phyloP scores from a whole-genome alignment of 345 rosid genomes.

The Eucalyptus guilfoylei region DNA sequence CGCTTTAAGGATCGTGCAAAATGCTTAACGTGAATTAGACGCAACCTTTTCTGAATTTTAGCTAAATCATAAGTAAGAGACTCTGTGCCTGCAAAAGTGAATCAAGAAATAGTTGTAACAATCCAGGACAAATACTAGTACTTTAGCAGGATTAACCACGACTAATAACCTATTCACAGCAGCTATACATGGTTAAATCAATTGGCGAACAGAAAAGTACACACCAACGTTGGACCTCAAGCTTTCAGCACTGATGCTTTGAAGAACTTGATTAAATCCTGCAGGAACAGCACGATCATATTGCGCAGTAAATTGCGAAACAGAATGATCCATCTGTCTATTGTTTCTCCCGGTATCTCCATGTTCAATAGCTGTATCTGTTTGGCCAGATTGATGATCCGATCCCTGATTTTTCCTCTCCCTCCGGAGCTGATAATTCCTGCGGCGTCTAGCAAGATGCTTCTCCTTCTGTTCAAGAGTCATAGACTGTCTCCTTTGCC shows the following conservation, averaged over 20 bases:
- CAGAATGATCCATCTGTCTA: not conserved
- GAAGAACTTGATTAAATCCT: slow-evolving; percentile 4
- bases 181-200: not conserved
- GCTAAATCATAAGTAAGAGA: slow-evolving; percentile 37
- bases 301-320: slow-evolving; percentile 9
- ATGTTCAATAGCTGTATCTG: not conserved
- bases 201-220: not conserved
- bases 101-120: not conserved
- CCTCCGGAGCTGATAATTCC: slow-evolving; percentile 69
- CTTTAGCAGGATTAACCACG: not conserved
- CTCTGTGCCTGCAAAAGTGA: slow-evolving; percentile 37
- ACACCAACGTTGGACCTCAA: slow-evolving; percentile 38
- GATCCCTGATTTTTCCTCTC: slow-evolving; percentile 34
- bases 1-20: slow-evolving; percentile 54
- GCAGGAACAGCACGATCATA: slow-evolving; percentile 1
- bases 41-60: slow-evolving; percentile 33
- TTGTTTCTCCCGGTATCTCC: slow-evolving; percentile 3
- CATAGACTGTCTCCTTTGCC: slow-evolving; percentile 89
- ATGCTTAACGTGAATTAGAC: slow-evolving; percentile 64
- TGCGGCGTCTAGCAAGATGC: slow-evolving; percentile 86
- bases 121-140: not conserved
- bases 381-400: slow-evolving; percentile 18
- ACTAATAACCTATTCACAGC: not conserved
- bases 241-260: slow-evolving; percentile 1
- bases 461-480: slow-evolving; percentile 77